Percentiles rank a stretch among this genome's conserved stretches.
Conservation (phyloP, 2,329 filamentous ascomycete species). For the Hymenoscyphus scutula region DNA sequence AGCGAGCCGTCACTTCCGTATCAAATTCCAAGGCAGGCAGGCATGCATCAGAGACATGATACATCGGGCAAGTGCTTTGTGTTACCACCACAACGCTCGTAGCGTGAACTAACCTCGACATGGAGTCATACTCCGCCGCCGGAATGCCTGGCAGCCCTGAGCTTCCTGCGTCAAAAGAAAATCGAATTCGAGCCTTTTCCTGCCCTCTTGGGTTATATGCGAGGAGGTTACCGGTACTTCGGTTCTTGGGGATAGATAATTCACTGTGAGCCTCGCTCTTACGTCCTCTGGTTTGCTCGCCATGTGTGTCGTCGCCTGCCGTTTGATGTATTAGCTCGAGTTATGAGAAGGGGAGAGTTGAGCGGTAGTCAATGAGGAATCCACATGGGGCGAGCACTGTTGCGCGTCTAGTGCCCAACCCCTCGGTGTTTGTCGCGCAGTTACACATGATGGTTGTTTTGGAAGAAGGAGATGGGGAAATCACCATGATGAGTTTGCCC, state of each 20-base stretch:
- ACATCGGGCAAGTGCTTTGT: constrained; percentile 20
- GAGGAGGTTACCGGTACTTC: constrained; percentile 61
- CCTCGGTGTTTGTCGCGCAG: background rate
- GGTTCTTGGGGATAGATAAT: constrained; percentile 58
- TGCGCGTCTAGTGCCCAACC: background rate
- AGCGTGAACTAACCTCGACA: constrained; percentile 64
- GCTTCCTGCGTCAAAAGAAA: constrained; percentile 72
- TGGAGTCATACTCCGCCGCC: constrained; percentile 62
- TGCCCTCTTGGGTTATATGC: constrained; percentile 41
- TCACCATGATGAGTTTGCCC: constrained; percentile 34
- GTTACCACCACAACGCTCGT: constrained; percentile 1
- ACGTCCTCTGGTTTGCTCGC: constrained; percentile 22
- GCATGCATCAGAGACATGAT: constrained; percentile 25
- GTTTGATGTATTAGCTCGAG: background rate
- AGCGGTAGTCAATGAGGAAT: background rate
- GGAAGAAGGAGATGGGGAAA: constrained; percentile 12
- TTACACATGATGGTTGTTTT: background rate
- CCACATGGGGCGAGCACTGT: background rate
- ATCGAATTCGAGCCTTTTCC: constrained; percentile 62
- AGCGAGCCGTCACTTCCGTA: constrained; percentile 17
- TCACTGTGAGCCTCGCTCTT: constrained; percentile 24
- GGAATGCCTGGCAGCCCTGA: background rate
- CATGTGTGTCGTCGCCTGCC: constrained; percentile 31
- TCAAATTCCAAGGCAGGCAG: constrained; percentile 13
- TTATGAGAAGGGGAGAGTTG: background rate